A percentile compares a stretch with the other conserved stretches of the same genome.
These are phyloP conservation scores for Pisolithus sp. DNA, from an alignment of 768 basidiomycete species.

Conservation along the genomic window DNA sequence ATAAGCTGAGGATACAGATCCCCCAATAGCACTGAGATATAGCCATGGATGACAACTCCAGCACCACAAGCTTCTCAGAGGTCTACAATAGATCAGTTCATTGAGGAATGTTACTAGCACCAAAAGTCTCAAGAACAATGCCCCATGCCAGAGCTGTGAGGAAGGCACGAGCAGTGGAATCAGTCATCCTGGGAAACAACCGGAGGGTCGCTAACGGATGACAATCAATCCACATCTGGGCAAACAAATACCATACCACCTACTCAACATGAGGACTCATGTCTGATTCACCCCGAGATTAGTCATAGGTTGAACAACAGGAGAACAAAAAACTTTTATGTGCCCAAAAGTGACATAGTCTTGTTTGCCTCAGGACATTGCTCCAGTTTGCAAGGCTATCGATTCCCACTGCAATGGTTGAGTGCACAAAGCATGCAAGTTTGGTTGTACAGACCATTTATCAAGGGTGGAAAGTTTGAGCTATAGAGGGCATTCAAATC, in stretches of 20 bases:
- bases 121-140: constrained; percentile 86
- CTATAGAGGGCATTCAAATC: constrained; percentile 81
- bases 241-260: constrained; percentile 18
- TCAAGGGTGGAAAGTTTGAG: constrained; percentile 77
- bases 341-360: constrained; percentile 67
- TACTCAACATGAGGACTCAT: constrained; percentile 79
- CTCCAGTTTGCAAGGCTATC: constrained; percentile 88
- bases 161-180: constrained; percentile 68
- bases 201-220: constrained; percentile 59
- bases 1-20: constrained; percentile 79
- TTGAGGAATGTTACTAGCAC: constrained; percentile 89
- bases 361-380: constrained; percentile 78
- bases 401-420: constrained; percentile 60
- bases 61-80: constrained; percentile 77
- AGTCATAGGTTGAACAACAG: constrained; percentile 2
- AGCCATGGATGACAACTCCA: constrained; percentile 80
- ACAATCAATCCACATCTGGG: constrained; percentile 12
- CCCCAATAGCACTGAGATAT: constrained; percentile 85
- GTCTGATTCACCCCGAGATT: constrained; percentile 35
- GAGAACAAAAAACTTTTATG: constrained; percentile 53
- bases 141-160: constrained; percentile 68
- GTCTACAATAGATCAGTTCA: constrained; percentile 68
- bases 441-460: constrained; percentile 50
- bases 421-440: constrained; percentile 3
- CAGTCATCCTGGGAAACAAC: constrained; percentile 82